phyloP scores from a whole-genome alignment of 257 asterid species.

The Osmanthus fragrans region DNA sequence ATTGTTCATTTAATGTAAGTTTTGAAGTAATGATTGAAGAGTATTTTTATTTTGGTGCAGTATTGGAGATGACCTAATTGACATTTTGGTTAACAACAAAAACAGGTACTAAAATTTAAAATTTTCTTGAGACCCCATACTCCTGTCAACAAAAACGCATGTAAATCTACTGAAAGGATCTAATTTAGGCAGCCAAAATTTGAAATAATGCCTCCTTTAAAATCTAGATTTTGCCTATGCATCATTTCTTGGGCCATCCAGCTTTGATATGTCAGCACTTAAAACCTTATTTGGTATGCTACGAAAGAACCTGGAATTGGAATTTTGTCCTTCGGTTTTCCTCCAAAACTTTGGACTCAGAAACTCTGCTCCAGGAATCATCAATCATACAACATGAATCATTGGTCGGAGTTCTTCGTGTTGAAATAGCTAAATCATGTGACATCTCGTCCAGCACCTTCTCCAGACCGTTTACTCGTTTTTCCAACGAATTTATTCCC shows the following conservation, averaged over 20 bases:
- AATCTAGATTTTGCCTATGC: background rate
- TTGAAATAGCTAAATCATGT: constrained; percentile 47
- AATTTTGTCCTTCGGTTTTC: constrained; percentile 46
- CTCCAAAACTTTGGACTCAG: constrained; percentile 77
- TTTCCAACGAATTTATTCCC: constrained; percentile 70
- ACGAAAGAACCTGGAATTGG: constrained; percentile 29
- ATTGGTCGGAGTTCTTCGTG: constrained; percentile 31
- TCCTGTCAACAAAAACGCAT: too few relatives aligned
- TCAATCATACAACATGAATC: constrained; percentile 52
- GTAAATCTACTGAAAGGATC: background rate
- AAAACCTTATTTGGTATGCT: constrained; percentile 11
- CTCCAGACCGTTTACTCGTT: constrained; percentile 82
- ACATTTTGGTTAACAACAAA: too few relatives aligned
- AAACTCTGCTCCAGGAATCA: constrained; percentile 64
- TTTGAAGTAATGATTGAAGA: too few relatives aligned
- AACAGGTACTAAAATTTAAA: too few relatives aligned
- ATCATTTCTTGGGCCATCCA: constrained; percentile 29
- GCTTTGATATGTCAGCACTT: constrained; percentile 24
- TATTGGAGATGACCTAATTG: too few relatives aligned
- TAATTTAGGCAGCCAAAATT: background rate
- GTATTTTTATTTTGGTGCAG: too few relatives aligned
- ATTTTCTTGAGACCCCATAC: too few relatives aligned
- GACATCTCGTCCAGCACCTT: constrained; percentile 73
- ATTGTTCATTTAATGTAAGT: too few relatives aligned
- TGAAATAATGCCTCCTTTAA: background rate